phyloP scores from a whole-genome alignment of 2,329 filamentous ascomycete species.

The Pseudogymnoascus pannorum region DNA sequence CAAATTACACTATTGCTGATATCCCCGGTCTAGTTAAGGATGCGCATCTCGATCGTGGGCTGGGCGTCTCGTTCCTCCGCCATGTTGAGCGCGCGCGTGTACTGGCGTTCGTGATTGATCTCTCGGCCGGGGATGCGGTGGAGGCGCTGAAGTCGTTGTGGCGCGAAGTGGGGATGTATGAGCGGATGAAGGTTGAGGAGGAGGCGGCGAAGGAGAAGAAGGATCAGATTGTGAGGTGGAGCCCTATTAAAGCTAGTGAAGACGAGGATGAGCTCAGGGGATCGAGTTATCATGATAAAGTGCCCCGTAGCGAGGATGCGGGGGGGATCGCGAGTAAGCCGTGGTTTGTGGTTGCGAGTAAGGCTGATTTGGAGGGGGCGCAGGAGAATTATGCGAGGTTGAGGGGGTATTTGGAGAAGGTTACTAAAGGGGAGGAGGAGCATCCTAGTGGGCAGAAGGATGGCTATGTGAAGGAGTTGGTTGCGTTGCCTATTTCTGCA shows the following conservation, averaged over 20 bases:
- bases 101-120: conserved; percentile 87
- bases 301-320: conserved; percentile 20
- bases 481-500: conserved; percentile 79
- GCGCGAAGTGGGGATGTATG: conserved; percentile 85
- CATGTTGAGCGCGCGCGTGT: conserved; percentile 92
- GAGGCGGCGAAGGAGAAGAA: conserved; percentile 52
- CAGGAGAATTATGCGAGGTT: conserved; percentile 68
- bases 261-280: conserved; percentile 14
- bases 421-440: conserved; percentile 53
- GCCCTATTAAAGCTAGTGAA: conserved; percentile 41
- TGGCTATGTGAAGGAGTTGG: conserved; percentile 54
- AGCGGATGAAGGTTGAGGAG: conserved; percentile 57
- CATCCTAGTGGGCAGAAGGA: conserved; percentile 65
- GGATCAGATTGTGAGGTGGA: conserved; percentile 49
- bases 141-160: conserved; percentile 73
- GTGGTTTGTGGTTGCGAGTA: conserved; percentile 94
- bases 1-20: conserved; percentile 86
- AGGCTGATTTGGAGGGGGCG: conserved; percentile 76
- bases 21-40: conserved; percentile 91
- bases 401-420: conserved; percentile 59
- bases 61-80: conserved; percentile 85
- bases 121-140: conserved; percentile 72
- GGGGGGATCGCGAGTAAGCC: conserved; percentile 73
- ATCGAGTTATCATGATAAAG: conserved; percentile 15
- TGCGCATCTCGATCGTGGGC: conserved; percentile 82